Conservation (phyloP, 164 flowering plant species). For the Vitis rupestris region DNA sequence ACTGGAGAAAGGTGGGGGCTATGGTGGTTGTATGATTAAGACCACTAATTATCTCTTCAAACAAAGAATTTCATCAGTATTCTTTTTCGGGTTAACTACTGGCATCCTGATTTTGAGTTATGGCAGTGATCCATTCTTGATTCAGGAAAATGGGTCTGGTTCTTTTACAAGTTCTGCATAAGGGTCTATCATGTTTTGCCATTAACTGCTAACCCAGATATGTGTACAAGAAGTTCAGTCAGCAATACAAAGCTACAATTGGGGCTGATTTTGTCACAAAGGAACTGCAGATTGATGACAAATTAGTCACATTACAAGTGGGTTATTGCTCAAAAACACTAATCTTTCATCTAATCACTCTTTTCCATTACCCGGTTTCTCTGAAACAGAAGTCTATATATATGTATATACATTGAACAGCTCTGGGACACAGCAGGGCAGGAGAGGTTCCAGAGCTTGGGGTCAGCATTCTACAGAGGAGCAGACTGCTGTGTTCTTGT, state of each 20-base stretch:
- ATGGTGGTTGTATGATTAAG: too few relatives aligned
- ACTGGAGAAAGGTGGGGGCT: too few relatives aligned
- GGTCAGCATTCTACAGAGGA: conserved; percentile 53
- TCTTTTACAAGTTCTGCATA: not conserved
- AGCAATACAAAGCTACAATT: conserved; percentile 57
- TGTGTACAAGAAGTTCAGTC: conserved; percentile 43
- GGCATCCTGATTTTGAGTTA: too few relatives aligned
- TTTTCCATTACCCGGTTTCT: too few relatives aligned
- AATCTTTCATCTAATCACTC: too few relatives aligned
- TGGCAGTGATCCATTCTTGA: too few relatives aligned
- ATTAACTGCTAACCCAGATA: conserved; percentile 28
- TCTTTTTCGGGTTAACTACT: not conserved
- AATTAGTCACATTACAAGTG: conserved; percentile 52
- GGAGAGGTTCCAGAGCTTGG: conserved; percentile 56
- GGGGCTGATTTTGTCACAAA: conserved; percentile 73
- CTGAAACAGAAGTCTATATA: too few relatives aligned
- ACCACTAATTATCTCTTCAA: too few relatives aligned
- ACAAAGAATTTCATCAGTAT: not conserved
- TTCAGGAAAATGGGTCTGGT: not conserved
- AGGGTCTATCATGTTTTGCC: not conserved
- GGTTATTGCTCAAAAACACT: not conserved
- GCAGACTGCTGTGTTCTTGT: conserved; percentile 61
- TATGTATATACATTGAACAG: conserved; percentile 12
- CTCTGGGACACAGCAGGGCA: conserved; percentile 70
- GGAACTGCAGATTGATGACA: conserved; percentile 56